A percentile compares a stretch with the other conserved stretches of the same genome.
These are phyloP conservation scores for Pseudevernia furfuracea DNA, from an alignment of 495 filamentous ascomycete genomes.

Conservation along the genomic window DNA sequence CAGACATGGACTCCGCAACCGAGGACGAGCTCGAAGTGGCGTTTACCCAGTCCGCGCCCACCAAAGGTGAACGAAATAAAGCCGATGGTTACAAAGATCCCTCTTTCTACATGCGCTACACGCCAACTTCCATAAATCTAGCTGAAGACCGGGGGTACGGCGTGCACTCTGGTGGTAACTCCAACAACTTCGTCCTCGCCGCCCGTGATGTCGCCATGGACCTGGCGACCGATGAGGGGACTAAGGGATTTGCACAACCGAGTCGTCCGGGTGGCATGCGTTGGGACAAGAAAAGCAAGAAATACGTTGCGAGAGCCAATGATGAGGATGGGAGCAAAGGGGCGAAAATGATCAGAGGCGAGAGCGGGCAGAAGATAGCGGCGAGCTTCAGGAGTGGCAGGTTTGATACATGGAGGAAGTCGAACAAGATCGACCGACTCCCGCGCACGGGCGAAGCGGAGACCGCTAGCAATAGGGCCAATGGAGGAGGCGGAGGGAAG, in stretches of 20 bases:
- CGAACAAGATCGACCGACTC: conserved; percentile 67
- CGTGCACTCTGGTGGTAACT: conserved; percentile 62
- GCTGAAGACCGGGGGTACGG: conserved; percentile 88
- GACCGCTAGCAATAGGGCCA: conserved; percentile 35
- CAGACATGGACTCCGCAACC: conserved; percentile 57
- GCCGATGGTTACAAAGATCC: conserved; percentile 62
- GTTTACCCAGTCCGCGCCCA: conserved; percentile 51
- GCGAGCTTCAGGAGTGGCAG: conserved; percentile 86
- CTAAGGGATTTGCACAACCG: conserved; percentile 64
- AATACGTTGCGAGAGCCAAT: conserved; percentile 84
- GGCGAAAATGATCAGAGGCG: conserved; percentile 74
- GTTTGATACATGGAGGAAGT: conserved; percentile 84
- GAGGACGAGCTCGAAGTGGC: conserved; percentile 77
- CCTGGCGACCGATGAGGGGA: conserved; percentile 74
- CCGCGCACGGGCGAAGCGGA: conserved; percentile 80
- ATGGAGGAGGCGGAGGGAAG: conserved; percentile 34
- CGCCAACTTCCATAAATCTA: conserved; percentile 61
- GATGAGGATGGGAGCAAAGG: conserved; percentile 91
- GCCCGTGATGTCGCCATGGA: conserved; percentile 84
- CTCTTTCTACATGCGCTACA: conserved; percentile 95
- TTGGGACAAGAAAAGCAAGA: conserved; percentile 95
- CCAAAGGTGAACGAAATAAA: conserved; percentile 26
- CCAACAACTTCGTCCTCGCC: conserved; percentile 62
- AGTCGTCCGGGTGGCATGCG: conserved; percentile 62
- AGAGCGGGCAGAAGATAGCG: conserved; percentile 91